Evolutionary conservation across 331 rosid genomes (phyloP), one percentile per base, ranked within the genome.

Genomic region (Arachis monticola): DNA sequence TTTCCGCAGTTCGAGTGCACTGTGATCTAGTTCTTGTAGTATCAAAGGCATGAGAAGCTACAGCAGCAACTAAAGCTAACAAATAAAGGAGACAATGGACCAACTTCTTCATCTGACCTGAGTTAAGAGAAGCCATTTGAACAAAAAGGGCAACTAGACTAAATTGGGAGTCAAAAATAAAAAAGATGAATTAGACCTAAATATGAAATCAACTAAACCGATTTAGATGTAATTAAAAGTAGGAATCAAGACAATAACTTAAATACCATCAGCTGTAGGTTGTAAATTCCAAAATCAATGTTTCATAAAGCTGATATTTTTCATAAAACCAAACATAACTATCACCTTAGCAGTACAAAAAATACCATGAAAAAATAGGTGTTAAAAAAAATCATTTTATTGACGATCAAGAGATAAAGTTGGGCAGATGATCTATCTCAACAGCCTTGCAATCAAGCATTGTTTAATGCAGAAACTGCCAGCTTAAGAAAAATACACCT

Each of bases 1-100:
- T 17, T 17, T 17, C 22, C 22, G 22, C 22, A 17, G 22, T 17
- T 17, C 22, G 22, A 6, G 76, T 81, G 70, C 96, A 92, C 56
- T 84, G 91, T 40, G 93, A 84, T 83, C 96, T 89, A 73, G 86
- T 86, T 70, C 83, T 90, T 64, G 99, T 85, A 35, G 96, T 92
- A 85, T 94, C 99, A 55, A 94, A 94, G 81, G 95, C 75, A 80
- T 92, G 99, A 82, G 99, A 92, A 82, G 93, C 97, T 75, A 95
- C 96, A 5, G 92, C 99, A 48, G 92, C 99, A 84, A 92, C 73
- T 69, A 92, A 85, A 56, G 89, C 96, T 90, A 53, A 86, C 85
- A 12, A 87, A 80, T 65, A 87, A 79, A 47, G 99, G 93, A 81
- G 97, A 86, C 74, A 90, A 81, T 0, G 93, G 93, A 46, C 90